Conservation (phyloP, 2,329 filamentous ascomycete species). For the Calycina herbarum region DNA sequence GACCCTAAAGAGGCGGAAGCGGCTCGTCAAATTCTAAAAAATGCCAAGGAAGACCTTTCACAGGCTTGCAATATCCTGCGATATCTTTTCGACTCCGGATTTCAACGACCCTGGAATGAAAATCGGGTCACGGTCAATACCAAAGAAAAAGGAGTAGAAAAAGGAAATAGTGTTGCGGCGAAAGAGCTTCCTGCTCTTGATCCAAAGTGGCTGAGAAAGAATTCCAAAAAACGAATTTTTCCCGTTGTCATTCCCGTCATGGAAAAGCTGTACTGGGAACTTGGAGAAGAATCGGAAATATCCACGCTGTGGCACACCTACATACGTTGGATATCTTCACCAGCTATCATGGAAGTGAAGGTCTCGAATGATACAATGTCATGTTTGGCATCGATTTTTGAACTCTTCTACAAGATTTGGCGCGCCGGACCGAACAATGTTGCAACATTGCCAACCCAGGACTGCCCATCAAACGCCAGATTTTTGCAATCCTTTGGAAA, state of each 20-base stretch:
- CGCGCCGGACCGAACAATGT: constrained; percentile 45
- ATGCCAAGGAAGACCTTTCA: constrained; percentile 49
- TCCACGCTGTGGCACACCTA: constrained; percentile 61
- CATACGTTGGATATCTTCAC: constrained; percentile 62
- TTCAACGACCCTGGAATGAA: constrained; percentile 67
- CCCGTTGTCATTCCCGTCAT: constrained; percentile 59
- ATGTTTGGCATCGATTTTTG: constrained; percentile 72
- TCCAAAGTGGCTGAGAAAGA: constrained; percentile 81
- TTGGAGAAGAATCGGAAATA: constrained; percentile 60
- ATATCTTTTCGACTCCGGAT: constrained; percentile 64
- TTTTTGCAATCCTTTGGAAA: constrained; percentile 56
- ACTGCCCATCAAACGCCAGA: constrained; percentile 37
- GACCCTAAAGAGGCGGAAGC: constrained; percentile 3
- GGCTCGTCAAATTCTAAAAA: too few species aligned
- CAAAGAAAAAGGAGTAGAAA: constrained; percentile 21
- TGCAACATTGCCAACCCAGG: constrained; percentile 31
- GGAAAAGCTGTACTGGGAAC: constrained; percentile 59
- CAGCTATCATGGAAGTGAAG: constrained; percentile 84
- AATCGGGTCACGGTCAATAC: constrained; percentile 66
- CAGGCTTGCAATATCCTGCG: constrained; percentile 69
- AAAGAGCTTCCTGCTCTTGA: constrained; percentile 85
- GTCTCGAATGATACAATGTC: constrained; percentile 79
- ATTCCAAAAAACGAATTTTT: constrained; percentile 62
- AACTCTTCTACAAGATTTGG: constrained; percentile 71
- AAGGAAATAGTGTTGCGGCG: constrained; percentile 40